Evolutionary conservation across 192 early-diverging fungal genomes (phyloP).

Genomic region (Phycomyces nitens): DNA sequence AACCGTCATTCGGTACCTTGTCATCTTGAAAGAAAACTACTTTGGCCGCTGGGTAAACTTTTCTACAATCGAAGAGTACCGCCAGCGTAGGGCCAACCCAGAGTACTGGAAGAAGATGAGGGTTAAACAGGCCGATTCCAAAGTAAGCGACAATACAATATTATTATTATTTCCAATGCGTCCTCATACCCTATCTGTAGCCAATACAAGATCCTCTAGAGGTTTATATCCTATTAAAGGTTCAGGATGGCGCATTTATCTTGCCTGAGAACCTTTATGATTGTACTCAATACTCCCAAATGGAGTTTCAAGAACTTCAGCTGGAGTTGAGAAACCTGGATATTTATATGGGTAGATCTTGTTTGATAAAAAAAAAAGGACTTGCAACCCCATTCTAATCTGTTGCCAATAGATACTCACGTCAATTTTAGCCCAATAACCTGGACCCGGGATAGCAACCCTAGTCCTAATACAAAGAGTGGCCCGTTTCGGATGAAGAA

Average conservation of each 20-base stretch:
- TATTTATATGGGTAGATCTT: constrained; percentile 59
- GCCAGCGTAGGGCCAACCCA: constrained; percentile 36
- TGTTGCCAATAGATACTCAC: constrained; percentile 47
- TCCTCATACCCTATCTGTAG: background rate
- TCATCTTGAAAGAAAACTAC: constrained; percentile 73
- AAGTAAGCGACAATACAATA: constrained; percentile 35
- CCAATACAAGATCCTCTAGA: constrained; percentile 50
- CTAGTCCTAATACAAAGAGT: constrained; percentile 21
- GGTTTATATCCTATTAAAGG: constrained; percentile 44
- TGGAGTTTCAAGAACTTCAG: constrained; percentile 61
- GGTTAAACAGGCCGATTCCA: constrained; percentile 48
- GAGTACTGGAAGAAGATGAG: constrained; percentile 25
- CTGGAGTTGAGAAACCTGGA: constrained; percentile 61
- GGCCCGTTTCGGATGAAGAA: constrained; percentile 26
- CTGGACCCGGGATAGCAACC: constrained; percentile 40
- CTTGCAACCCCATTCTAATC: too few species aligned
- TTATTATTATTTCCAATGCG: background rate
- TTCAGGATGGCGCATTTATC: constrained; percentile 46
- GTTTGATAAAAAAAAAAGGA: too few species aligned
- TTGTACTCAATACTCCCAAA: constrained; percentile 43
- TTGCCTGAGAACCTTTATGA: constrained; percentile 62
- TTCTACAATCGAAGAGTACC: constrained; percentile 63
- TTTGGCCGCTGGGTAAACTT: constrained; percentile 58
- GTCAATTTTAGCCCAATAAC: constrained; percentile 56
- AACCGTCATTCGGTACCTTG: constrained; percentile 59